These are phyloP conservation scores for Boletellus ananas DNA, from an alignment of 768 basidiomycete species.

Conservation along the genomic window DNA sequence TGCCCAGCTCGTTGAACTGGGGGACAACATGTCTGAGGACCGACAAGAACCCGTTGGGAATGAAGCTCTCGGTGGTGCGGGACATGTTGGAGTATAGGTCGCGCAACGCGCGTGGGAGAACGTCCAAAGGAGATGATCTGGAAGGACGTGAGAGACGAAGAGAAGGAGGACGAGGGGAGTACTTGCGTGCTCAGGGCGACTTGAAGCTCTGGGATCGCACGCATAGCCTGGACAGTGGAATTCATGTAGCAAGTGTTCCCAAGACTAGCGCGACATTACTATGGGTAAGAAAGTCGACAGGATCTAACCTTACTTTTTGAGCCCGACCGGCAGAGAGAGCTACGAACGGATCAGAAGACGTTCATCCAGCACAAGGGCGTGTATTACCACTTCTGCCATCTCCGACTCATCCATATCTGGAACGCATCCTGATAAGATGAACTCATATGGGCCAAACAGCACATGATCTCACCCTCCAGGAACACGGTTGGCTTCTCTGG, in stretches of 20 bases:
- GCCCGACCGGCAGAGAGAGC: constrained; percentile 78
- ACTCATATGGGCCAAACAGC: neutral
- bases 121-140: constrained; percentile 39
- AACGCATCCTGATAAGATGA: constrained; percentile 16
- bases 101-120: constrained; percentile 51
- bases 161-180: neutral
- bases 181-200: constrained; percentile 59
- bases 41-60: constrained; percentile 65
- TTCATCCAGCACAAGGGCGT: neutral
- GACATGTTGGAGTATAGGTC: constrained; percentile 72
- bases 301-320: constrained; percentile 56
- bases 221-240: constrained; percentile 89
- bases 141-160: neutral
- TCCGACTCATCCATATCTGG: constrained; percentile 82
- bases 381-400: constrained; percentile 72
- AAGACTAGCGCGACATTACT: constrained; percentile 38
- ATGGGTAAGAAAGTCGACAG: neutral
- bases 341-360: constrained; percentile 25
- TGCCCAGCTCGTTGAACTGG: constrained; percentile 80
- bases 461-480: constrained; percentile 61
- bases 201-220: constrained; percentile 87
- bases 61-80: constrained; percentile 69
- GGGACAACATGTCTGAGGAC: constrained; percentile 75
- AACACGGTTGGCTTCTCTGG: constrained; percentile 78
- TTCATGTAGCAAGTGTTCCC: constrained; percentile 99